Evolutionary conservation across 1,284 basidiomycete genomes (phyloP), one percentile per base, ranked within the genome.

Genomic region (Neonothopanus nambi): DNA sequence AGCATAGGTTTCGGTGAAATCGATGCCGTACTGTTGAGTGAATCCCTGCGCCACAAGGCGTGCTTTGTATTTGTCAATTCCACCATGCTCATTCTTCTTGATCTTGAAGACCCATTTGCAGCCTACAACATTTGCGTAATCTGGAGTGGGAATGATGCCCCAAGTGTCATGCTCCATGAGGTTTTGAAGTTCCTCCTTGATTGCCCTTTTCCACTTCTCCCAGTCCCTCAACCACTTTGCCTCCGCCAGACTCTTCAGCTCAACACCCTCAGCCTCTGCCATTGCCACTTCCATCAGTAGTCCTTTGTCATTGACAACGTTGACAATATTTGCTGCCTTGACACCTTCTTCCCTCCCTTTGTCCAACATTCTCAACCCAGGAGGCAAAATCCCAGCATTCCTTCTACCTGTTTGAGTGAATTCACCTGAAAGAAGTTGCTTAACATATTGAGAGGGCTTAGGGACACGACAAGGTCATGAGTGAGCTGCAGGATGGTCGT

Each of bases 1-100:
- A 4, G 57, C 51, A 42, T 45, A 55, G 1, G 54, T 58, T 20
- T 58, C 51, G 15, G 5, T 24, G n/a, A 21, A 52, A 24, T 52
- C 18, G 7, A 52, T 24, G n/a, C 40, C 42, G 20, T 9, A 26
- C 12, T 23, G 15, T 56, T 80, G 77, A 0, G 62, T 57, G 59
- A 69, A 76, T 0, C 76, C 78, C 28, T 71, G 66, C 0, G 69
- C 71, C 0, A 76, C 69, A 0, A 78, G 59, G 0, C 65, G 48
- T 0, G 72, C 76, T 39, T 78, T 78, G 57, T 65, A 66, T 8
- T 58, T 50, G 18, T 57, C 37, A 5, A 73, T 49, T 0, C 63
- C 39, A 1, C 73, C 69, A 7, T 61, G 23, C 2, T 61, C 60
- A 20, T 75, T 65, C 9, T 55, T 54, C 50, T 80, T 78, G 49